Evolutionary conservation across 2,329 filamentous ascomycete genomes (phyloP).

Genomic region (Aspergillus ochraceoroseus): DNA sequence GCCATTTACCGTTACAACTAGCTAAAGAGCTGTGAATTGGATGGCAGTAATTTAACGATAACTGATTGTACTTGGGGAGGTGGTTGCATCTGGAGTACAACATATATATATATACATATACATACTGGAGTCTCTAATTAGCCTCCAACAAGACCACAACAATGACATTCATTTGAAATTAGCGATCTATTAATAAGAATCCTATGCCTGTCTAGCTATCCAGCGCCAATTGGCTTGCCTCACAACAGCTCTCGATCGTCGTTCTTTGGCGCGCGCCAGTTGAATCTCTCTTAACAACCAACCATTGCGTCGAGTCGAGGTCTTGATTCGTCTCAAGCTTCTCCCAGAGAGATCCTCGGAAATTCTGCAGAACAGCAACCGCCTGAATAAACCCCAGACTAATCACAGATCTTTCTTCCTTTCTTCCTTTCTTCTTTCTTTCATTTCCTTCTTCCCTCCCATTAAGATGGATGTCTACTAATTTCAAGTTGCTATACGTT

Average conservation of each 20-base stretch:
- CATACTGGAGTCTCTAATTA: background rate
- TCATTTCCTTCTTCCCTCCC: conserved; percentile 1
- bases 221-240: conserved; percentile 10
- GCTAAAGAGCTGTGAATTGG: background rate
- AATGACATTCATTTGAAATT: background rate
- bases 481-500: conserved; percentile 7
- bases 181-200: background rate
- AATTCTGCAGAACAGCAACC: conserved; percentile 5
- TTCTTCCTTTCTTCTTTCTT: conserved; percentile 2
- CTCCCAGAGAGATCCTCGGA: background rate
- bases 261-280: conserved; percentile 20
- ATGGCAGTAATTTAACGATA: too few species aligned
- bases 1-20: conserved; percentile 34
- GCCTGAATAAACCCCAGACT: background rate
- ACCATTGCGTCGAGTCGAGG: conserved; percentile 1
- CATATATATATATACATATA: too few species aligned
- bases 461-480: background rate
- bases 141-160: too few species aligned
- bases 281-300: conserved; percentile 12
- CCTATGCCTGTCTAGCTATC: conserved; percentile 1
- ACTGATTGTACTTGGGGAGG: too few species aligned
- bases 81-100: too few species aligned
- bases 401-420: background rate
- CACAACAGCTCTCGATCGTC: conserved; percentile 2
- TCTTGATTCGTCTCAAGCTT: background rate